Base-by-base conservation (phyloP, 208 protist genomes). In the Trypanosoma cruzi region DNA sequence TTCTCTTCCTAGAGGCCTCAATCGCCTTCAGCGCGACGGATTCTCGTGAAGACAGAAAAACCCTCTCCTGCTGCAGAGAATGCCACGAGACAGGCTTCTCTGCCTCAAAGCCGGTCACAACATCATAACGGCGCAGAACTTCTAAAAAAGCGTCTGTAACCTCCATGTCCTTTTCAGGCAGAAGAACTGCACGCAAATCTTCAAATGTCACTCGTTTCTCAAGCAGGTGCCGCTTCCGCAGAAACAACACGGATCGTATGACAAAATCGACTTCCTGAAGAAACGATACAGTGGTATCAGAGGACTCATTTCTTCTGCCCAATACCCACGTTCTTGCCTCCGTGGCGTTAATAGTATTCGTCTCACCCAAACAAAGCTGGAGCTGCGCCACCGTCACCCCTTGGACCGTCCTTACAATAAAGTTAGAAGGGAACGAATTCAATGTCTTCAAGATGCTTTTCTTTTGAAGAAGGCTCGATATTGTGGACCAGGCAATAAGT, bases 211-310 rank as follows among this genome's bases (percentile, higher is more conserved):
- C 37, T n/a, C 22, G 2, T 37, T 8, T 24, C n/a, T 54, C 37
- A 24, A 52, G 42, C n/a, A 68, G 48, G 8, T 66, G 49, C 32
- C 57, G 71, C 46, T 66, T 70, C 40, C 71, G 24, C 5, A 77
- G 26, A 70, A 71, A 77, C 10, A 48, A 31, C 37, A 77, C 71
- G 40, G 40, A 54, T 40, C 71, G 71, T n/a, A 71, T 49, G 44
- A 77, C 64, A 49, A 71, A 32, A 36, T 77, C 64, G 3, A 71
- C 29, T 6, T 77, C 64, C 24, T 59, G 71, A 48, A 56, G 20
- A 49, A 70, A 71, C 2, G n/a, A 22, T 11, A 16, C 18, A 0
- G 18, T 1, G 36, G 11, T 40, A 26, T 32, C 14, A 36, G 8
- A 1, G 1, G 32, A 18, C 34, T 59, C 36, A 52, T 52, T 56